Conservation (phyloP, 495 filamentous ascomycete genomes). For the Astrocystis sublimbata region DNA sequence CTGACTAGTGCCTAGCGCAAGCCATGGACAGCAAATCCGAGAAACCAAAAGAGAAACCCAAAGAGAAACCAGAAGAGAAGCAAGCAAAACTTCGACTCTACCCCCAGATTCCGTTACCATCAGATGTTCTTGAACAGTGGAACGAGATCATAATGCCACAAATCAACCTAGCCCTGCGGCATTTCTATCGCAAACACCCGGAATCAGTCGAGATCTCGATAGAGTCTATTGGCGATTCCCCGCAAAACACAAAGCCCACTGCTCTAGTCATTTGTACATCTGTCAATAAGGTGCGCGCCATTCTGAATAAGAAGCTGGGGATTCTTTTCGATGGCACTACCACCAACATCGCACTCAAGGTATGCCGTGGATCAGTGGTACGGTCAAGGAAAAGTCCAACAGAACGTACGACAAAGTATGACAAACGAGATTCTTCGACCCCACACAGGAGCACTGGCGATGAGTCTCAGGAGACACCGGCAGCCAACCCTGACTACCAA, state of each 20-base stretch:
- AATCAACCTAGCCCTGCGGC: conserved; percentile 59
- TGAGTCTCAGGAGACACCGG: conserved; percentile 36
- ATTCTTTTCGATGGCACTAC: conserved; percentile 59
- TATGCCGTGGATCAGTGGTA: conserved; percentile 68
- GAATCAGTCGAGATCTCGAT: conserved; percentile 76
- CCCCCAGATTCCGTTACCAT: conserved; percentile 54
- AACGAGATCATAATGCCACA: conserved; percentile 69
- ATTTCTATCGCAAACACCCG: conserved; percentile 63
- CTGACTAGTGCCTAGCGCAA: not conserved
- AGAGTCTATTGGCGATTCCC: conserved; percentile 70
- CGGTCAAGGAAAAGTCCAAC: conserved; percentile 56
- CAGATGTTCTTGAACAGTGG: conserved; percentile 68
- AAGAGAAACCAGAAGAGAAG: no score
- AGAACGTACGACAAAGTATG: conserved; percentile 39
- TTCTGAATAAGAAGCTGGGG: conserved; percentile 68
- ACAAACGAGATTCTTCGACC: conserved; percentile 10
- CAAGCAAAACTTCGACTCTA: conserved; percentile 50
- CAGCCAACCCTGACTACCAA: conserved; percentile 67
- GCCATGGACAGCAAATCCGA: conserved; percentile 17
- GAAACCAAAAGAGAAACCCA: conserved; percentile 23
- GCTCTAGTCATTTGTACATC: conserved; percentile 76
- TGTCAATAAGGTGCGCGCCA: conserved; percentile 67
- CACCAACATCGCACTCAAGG: conserved; percentile 55
- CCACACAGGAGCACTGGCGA: conserved; percentile 18
- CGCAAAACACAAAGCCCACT: conserved; percentile 66